Conservation (phyloP, 768 basidiomycete genomes). For the Leucosporidium creatinivorum region DNA sequence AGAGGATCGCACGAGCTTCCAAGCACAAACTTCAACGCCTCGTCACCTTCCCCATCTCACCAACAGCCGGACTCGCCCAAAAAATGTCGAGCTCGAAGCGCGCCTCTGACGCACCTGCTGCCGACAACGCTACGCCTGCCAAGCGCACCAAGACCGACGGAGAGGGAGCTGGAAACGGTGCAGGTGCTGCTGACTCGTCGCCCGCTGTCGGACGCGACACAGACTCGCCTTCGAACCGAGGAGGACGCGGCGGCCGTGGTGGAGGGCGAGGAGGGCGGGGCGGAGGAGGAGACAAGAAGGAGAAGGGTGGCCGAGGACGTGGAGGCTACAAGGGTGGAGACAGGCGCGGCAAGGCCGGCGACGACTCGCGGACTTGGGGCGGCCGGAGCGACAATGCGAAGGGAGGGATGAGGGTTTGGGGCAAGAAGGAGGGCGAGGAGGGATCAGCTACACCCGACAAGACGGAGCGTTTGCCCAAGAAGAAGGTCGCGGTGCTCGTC, state of each 20-base stretch:
- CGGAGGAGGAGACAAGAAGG: background rate
- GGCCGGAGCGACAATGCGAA: conserved; percentile 16
- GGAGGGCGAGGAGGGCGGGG: conserved; percentile 8
- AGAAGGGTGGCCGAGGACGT: background rate
- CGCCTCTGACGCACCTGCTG: background rate
- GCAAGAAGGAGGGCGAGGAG: conserved; percentile 1
- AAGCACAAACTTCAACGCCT: too few species aligned
- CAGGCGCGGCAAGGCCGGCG: background rate
- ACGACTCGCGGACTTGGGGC: conserved; percentile 4
- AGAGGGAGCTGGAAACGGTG: too few species aligned
- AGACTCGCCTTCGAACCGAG: conserved; percentile 24
- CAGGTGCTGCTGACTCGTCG: conserved; percentile 3
- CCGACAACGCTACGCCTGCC: conserved; percentile 16
- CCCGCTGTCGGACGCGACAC: conserved; percentile 16
- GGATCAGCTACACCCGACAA: conserved; percentile 19
- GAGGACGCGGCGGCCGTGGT: conserved; percentile 2
- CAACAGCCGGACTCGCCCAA: too few species aligned
- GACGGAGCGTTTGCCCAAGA: conserved; percentile 54
- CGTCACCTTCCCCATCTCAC: too few species aligned
- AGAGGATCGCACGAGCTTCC: too few species aligned
- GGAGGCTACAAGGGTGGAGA: background rate
- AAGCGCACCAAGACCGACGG: conserved; percentile 7
- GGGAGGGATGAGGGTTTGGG: conserved; percentile 21
- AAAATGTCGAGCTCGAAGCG: background rate
- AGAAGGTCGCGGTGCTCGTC: conserved; percentile 71